A percentile compares a stretch with the other conserved stretches of the same genome.
These are phyloP conservation scores for Puccinia coronata DNA, from an alignment of 1,284 basidiomycete genomes.

Conservation along the genomic window DNA sequence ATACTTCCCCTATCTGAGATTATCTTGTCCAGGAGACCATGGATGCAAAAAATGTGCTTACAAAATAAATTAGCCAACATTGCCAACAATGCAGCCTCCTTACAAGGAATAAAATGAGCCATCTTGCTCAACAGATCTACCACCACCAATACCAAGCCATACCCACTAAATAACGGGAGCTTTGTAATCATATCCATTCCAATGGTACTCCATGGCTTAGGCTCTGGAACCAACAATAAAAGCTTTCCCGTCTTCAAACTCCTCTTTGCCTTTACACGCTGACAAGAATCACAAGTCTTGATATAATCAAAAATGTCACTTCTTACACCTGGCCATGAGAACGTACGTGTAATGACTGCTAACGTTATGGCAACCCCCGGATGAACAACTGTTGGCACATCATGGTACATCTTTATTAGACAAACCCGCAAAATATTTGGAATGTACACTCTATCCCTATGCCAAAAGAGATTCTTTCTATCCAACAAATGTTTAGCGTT, in stretches of 20 bases:
- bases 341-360: neutral
- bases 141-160: slow-evolving; percentile 34
- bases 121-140: no score
- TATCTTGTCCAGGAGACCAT: slow-evolving; percentile 4
- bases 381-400: neutral
- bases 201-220: slow-evolving; percentile 30
- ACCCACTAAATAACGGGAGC: neutral
- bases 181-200: no score
- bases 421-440: neutral
- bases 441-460: neutral
- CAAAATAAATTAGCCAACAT: slow-evolving; percentile 20
- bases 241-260: no score
- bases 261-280: no score
- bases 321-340: slow-evolving; percentile 4
- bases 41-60: neutral
- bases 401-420: neutral
- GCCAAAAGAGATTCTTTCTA: neutral
- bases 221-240: neutral
- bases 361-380: neutral
- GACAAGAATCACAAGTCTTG: slow-evolving; percentile 1
- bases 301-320: neutral
- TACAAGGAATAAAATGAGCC: no score
- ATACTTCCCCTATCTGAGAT: slow-evolving; percentile 23
- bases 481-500: no score
- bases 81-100: neutral